These are phyloP conservation scores for Ophiosphaerella narmari DNA, from an alignment of 2,329 filamentous ascomycete genomes.

Conservation along the genomic window DNA sequence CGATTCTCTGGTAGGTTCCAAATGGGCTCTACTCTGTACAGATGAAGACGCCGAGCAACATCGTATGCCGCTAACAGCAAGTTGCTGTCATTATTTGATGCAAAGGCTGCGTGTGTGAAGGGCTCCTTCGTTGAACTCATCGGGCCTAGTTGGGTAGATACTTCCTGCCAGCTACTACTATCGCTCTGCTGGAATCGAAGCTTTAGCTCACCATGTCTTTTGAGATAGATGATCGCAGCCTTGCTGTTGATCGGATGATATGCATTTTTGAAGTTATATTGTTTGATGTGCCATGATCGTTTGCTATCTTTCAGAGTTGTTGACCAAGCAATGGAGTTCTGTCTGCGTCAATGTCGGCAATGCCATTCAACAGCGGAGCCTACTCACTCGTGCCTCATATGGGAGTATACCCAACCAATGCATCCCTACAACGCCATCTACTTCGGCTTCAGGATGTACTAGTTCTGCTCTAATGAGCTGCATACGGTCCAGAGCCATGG, in stretches of 20 bases:
- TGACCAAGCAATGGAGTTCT: slow-evolving; percentile 47
- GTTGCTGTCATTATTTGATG: slow-evolving; percentile 66
- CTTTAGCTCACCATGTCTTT: slow-evolving; percentile 72
- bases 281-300: slow-evolving; percentile 72
- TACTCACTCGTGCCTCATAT: slow-evolving; percentile 45
- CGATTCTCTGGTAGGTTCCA: slow-evolving; percentile 70
- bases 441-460: slow-evolving; percentile 72
- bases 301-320: slow-evolving; percentile 48
- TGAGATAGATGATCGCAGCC: slow-evolving; percentile 77
- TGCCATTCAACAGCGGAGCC: background rate
- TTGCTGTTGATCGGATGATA: slow-evolving; percentile 73
- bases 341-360: slow-evolving; percentile 6
- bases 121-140: slow-evolving; percentile 64
- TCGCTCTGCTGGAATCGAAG: slow-evolving; percentile 79
- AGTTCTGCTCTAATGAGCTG: slow-evolving; percentile 65
- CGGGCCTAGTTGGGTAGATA: slow-evolving; percentile 73
- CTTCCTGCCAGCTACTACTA: slow-evolving; percentile 71
- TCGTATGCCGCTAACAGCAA: slow-evolving; percentile 71
- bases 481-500: slow-evolving; percentile 74
- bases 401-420: slow-evolving; percentile 71
- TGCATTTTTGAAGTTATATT: slow-evolving; percentile 70
- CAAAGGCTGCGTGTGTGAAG: slow-evolving; percentile 49
- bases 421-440: slow-evolving; percentile 78
- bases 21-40: slow-evolving; percentile 73
- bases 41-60: slow-evolving; percentile 70